Conservation (phyloP, 2,329 filamentous ascomycete genomes). For the Colletotrichum lini region DNA sequence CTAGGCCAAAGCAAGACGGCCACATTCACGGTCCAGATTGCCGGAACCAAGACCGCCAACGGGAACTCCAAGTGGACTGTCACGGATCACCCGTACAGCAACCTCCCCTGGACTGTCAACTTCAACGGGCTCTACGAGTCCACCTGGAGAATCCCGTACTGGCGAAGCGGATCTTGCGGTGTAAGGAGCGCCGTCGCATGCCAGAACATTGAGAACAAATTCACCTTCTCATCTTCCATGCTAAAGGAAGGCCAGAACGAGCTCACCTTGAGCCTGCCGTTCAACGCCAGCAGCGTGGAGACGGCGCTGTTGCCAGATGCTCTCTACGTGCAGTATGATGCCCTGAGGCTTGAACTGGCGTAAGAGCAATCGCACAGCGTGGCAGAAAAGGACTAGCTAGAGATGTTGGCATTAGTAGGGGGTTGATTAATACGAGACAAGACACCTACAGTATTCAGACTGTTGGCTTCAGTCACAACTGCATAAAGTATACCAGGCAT, state of each 20-base stretch:
- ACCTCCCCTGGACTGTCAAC: conserved; percentile 63
- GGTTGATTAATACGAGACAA: no score
- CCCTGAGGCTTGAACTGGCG: conserved; percentile 70
- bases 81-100: conserved; percentile 62
- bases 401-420: no score
- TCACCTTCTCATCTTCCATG: conserved; percentile 65
- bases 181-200: conserved; percentile 73
- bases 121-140: conserved; percentile 60
- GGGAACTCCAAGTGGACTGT: conserved; percentile 72
- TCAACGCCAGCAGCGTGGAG: conserved; percentile 71
- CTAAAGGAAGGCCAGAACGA: conserved; percentile 68
- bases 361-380: conserved; percentile 43
- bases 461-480: no score
- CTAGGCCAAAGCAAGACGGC: conserved; percentile 64
- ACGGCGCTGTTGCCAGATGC: conserved; percentile 67
- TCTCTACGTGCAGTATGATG: conserved; percentile 77
- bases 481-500: no score
- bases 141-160: conserved; percentile 70
- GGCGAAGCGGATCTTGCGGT: conserved; percentile 65
- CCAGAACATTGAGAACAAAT: conserved; percentile 74
- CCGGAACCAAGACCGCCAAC: conserved; percentile 72
- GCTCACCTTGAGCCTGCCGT: conserved; percentile 71
- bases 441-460: no score
- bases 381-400: no score
- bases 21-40: conserved; percentile 74